These are phyloP conservation scores for Endocalyx cinctus DNA, from an alignment of 2,329 filamentous ascomycete genomes.

Conservation along the genomic window DNA sequence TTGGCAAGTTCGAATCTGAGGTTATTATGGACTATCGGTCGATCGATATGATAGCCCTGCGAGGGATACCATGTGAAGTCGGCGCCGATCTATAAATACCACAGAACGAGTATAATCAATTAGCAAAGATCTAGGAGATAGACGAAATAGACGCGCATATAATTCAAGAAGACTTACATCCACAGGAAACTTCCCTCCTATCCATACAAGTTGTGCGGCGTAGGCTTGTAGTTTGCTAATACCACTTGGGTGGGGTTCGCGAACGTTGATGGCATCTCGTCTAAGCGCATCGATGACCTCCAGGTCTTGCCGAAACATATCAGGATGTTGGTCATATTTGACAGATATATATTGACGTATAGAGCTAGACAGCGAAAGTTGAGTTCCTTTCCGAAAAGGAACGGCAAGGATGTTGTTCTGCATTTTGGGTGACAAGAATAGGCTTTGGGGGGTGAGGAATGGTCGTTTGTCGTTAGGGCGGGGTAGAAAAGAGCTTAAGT, in stretches of 20 bases:
- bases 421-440: constrained; percentile 19
- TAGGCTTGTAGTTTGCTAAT: constrained; percentile 86
- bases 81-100: constrained; percentile 65
- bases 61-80: constrained; percentile 97
- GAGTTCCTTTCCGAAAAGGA: constrained; percentile 81
- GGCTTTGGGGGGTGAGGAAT: not conserved
- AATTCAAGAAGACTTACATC: constrained; percentile 55
- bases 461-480: constrained; percentile 1
- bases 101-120: constrained; percentile 1
- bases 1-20: constrained; percentile 84
- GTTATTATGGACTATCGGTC: constrained; percentile 63
- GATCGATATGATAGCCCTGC: constrained; percentile 80
- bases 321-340: constrained; percentile 98
- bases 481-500: no score
- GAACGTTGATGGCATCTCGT: constrained; percentile 79
- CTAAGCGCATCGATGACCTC: constrained; percentile 80
- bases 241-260: constrained; percentile 82
- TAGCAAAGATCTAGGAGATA: not conserved
- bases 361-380: constrained; percentile 71
- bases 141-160: constrained; percentile 1
- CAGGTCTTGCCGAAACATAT: constrained; percentile 88
- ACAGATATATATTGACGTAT: constrained; percentile 94
- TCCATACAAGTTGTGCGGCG: constrained; percentile 87
- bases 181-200: constrained; percentile 92
- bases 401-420: constrained; percentile 64